A percentile compares a stretch with the other conserved stretches of the same genome.
phyloP scores from a whole-genome alignment of 768 basidiomycete species.

The Boletus sensibilis region DNA sequence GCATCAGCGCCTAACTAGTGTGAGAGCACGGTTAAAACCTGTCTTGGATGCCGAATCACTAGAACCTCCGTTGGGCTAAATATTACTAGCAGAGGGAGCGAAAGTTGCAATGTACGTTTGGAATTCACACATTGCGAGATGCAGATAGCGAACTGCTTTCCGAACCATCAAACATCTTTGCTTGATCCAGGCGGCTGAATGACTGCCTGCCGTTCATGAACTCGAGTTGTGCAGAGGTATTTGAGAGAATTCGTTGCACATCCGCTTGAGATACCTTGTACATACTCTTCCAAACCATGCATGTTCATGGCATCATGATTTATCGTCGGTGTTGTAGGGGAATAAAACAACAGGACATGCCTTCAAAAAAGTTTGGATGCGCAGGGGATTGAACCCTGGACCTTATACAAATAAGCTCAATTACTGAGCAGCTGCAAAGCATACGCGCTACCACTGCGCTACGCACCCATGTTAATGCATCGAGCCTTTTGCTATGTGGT shows the following conservation, averaged over 20 bases:
- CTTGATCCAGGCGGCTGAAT: not conserved
- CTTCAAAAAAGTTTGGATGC: constrained; percentile 34
- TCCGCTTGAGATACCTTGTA: not conserved
- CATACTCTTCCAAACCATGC: too few species aligned
- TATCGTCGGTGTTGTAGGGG: too few species aligned
- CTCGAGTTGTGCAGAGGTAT: not conserved
- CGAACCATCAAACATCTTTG: not conserved
- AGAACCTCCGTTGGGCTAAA: too few species aligned
- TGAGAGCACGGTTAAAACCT: too few species aligned
- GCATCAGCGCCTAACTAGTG: not conserved
- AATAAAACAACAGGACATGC: too few species aligned
- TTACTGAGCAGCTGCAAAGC: constrained; percentile 34
- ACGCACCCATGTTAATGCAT: constrained; percentile 13
- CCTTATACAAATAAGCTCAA: constrained; percentile 36
- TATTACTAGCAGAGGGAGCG: too few species aligned
- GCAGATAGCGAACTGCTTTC: too few species aligned
- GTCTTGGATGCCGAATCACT: too few species aligned
- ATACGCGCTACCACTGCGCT: constrained; percentile 43
- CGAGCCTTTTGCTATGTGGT: not conserved
- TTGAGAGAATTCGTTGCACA: too few species aligned
- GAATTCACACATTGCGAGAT: too few species aligned
- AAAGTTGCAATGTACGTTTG: too few species aligned
- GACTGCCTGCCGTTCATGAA: not conserved
- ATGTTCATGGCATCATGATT: not conserved
- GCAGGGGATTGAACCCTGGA: constrained; percentile 46